Base-by-base conservation (phyloP, 441 rosid species). In the Erysimum pusillum region DNA sequence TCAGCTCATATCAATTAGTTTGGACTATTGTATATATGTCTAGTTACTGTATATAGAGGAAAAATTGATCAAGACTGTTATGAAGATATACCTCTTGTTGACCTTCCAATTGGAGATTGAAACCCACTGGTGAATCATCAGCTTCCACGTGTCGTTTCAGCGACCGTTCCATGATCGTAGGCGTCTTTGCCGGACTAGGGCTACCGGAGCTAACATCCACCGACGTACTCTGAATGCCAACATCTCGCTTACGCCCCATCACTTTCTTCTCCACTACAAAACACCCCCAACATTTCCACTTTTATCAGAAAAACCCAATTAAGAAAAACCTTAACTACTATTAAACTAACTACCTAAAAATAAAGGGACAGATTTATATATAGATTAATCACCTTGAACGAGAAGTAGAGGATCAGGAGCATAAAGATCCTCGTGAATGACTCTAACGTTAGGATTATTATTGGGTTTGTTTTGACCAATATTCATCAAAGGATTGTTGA, bases 211-310 rank as follows among this genome's bases (percentile, higher is more conserved):
- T 87, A 70, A 81, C 65, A 20, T 87, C 89, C 45, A 83, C 83
- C 9, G 89, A 85, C 60, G 85, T 85, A 85, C 96, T 96, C 76
- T 96, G 99, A 64, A 88, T 90, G 36, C 99, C 98, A 53, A 90
- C 89, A 86, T 93, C 98, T 80, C 89, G 81, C 14, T 91, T 94
- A 72, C 36, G 56, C 51, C 86, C 74, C 76, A 62, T 80, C 59
- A 69, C 82, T 81, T 85, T 92, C 82, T 81, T 83, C 66, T 86
- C 97, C 88, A 78, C 69, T 67, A n/a, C 31, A 7, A 56, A 15
- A 46, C 22, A 20, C 20, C 34, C 59, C 25, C n/a, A 73, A 32
- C 15, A 2, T 7, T 39, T 32, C 4, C 4, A 1, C 20, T 39
- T 22, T 22, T 0, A 18, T 68, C 63, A 77, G 18, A 58, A 77